Evolutionary conservation across 2,329 filamentous ascomycete species (phyloP).

Genomic region (Alternaria novae-zelandiae): DNA sequence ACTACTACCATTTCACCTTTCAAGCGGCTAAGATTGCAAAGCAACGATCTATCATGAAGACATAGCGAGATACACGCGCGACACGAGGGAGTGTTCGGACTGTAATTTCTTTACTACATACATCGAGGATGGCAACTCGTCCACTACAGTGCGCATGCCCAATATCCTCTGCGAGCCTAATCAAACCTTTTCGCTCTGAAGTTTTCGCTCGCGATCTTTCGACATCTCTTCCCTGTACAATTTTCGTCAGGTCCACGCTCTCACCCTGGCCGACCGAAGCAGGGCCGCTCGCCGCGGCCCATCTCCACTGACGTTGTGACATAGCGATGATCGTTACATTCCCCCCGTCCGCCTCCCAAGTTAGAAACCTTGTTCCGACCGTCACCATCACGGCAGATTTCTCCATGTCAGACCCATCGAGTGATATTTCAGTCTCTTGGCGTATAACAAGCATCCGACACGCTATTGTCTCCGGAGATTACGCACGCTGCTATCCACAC

Average conservation of each 20-base stretch:
- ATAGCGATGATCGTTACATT: slow-evolving; percentile 4
- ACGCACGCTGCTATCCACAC: background rate
- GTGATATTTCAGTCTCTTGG: slow-evolving; percentile 6
- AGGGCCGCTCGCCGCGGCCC: slow-evolving; percentile 3
- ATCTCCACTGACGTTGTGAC: slow-evolving; percentile 12
- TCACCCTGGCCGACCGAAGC: slow-evolving; percentile 8
- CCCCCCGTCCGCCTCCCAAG: background rate
- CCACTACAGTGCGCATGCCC: slow-evolving; percentile 6
- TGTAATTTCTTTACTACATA: slow-evolving; percentile 24
- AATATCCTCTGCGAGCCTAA: slow-evolving; percentile 10
- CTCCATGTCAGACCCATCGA: slow-evolving; percentile 6
- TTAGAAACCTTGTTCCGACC: background rate
- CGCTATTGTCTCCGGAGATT: slow-evolving; percentile 7
- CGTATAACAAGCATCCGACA: background rate
- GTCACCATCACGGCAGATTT: background rate
- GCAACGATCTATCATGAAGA: slow-evolving; percentile 29
- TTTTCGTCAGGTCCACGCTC: slow-evolving; percentile 9
- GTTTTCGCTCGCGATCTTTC: background rate
- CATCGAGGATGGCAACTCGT: slow-evolving; percentile 14
- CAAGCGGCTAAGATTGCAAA: slow-evolving; percentile 33
- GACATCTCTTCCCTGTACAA: slow-evolving; percentile 6
- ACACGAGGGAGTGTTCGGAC: slow-evolving; percentile 17
- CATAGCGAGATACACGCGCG: slow-evolving; percentile 23
- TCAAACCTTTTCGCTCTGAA: slow-evolving; percentile 12
- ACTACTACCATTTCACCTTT: slow-evolving; percentile 31